Base-by-base conservation (phyloP, 192 early-diverging fungal genomes). In the Backusella psychrophila region DNA sequence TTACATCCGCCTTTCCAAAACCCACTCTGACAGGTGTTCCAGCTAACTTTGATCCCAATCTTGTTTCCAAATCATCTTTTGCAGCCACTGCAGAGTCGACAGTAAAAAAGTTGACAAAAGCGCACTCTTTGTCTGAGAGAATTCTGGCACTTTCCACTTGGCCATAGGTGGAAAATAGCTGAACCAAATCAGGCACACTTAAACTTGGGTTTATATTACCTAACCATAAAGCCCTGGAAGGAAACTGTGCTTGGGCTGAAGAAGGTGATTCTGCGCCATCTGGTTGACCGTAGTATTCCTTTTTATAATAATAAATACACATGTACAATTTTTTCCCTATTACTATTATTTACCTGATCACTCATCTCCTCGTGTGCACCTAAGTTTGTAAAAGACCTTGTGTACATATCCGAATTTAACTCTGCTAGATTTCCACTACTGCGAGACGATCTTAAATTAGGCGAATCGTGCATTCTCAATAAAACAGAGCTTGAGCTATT, bases 41-140 rank as follows among this genome's bases (percentile, higher is more conserved):
- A 52, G 93, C 96, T 49, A 99, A 90, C 7, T 93, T 88, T 5
- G 89, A 89, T 6, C 93, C 95, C 41, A 83, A 67, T 33, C 81
- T 78, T 11, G 87, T 85, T 66, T 93, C 89, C 88, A 98, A 93
- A 76, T 92, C 93, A 31, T 93, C 93, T 73, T 90, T 89, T 7
- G 96, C 97, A 35, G 86, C 75, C 34, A 96, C 79, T 14, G 97
- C 97, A 81, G 97, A 94, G 36, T 96, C 96, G n/a, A 94, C 84
- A 1, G 90, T 86, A 26, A 86, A 77, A 82, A 93, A 98, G 80
- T 97, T 99, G 65, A 99, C 92, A 84, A 98, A 99, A 14, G 96
- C 97, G 74, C 97, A 98, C 77, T 99, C 96, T 83, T 96, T 95
- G 77, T 99, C 97, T 0, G 94, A 92, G 46, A 98, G 87, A 66